phyloP scores from a whole-genome alignment of 2,329 filamentous ascomycete genomes.

The Ophiostoma populinum region DNA sequence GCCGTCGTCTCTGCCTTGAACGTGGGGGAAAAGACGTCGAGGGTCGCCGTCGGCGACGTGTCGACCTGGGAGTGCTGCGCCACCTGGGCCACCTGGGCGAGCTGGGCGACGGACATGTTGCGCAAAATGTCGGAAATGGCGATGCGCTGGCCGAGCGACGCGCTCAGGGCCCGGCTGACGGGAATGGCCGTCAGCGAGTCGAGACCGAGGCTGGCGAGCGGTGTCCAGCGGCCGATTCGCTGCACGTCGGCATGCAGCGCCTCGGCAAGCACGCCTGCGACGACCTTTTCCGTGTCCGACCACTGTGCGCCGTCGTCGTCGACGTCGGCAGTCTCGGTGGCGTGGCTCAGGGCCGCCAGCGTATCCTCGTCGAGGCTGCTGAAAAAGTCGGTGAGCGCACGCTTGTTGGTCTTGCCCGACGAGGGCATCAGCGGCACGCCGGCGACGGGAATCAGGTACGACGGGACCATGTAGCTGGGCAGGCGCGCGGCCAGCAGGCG shows the following conservation, averaged over 20 bases:
- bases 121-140: constrained; percentile 55
- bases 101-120: constrained; percentile 44
- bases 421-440: constrained; percentile 52
- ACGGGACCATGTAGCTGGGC: constrained; percentile 65
- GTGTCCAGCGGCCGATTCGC: constrained; percentile 44
- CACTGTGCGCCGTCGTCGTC: background rate
- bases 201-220: constrained; percentile 61
- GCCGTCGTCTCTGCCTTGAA: constrained; percentile 11
- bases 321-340: background rate
- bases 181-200: constrained; percentile 72
- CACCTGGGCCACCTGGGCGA: constrained; percentile 25
- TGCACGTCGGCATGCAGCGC: constrained; percentile 26
- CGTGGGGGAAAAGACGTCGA: constrained; percentile 15
- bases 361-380: constrained; percentile 24
- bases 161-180: constrained; percentile 40
- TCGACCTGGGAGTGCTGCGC: background rate
- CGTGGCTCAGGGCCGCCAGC: constrained; percentile 1
- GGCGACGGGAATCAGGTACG: constrained; percentile 52
- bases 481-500: constrained; percentile 36
- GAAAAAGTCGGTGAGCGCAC: constrained; percentile 31
- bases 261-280: constrained; percentile 37
- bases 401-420: constrained; percentile 59
- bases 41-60: background rate
- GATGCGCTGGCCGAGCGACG: constrained; percentile 27
- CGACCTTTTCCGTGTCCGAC: constrained; percentile 28